A percentile compares a stretch with the other conserved stretches of the same genome.
phyloP scores from a whole-genome alignment of 2,329 filamentous ascomycete species.

The Chalara sp. region DNA sequence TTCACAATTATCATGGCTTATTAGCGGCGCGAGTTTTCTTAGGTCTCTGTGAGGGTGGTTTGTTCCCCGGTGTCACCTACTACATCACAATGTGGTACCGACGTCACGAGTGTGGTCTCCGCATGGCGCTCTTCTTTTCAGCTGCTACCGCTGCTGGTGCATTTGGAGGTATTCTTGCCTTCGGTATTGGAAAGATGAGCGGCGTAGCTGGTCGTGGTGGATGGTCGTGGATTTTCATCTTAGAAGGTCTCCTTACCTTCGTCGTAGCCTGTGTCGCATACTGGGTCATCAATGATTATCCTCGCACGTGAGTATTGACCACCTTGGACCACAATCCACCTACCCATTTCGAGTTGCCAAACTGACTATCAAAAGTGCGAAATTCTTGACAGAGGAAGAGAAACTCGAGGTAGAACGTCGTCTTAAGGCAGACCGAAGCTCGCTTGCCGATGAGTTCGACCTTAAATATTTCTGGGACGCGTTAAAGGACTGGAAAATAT shows the following conservation, averaged over 20 bases:
- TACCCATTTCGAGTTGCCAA: neutral
- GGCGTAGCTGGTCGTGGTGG: neutral
- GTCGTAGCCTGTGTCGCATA: neutral
- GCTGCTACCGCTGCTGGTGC: neutral
- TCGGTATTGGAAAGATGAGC: neutral
- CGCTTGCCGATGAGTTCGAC: constrained; percentile 55
- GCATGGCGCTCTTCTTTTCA: neutral
- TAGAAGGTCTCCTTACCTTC: neutral
- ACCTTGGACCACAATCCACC: no score
- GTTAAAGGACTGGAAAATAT: constrained; percentile 46
- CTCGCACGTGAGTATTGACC: neutral
- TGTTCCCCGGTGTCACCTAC: constrained; percentile 9
- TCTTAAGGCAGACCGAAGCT: constrained; percentile 62
- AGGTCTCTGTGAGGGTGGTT: constrained; percentile 37
- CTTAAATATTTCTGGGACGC: constrained; percentile 50
- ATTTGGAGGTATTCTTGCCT: neutral
- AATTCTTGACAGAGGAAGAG: constrained; percentile 38
- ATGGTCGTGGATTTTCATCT: neutral
- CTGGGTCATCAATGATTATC: neutral
- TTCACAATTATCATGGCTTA: constrained; percentile 52
- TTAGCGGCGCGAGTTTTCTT: constrained; percentile 58
- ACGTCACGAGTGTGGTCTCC: constrained; percentile 1
- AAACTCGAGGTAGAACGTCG: constrained; percentile 55
- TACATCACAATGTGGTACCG: constrained; percentile 10
- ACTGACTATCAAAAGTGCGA: constrained; percentile 23